Percentiles rank a stretch among this genome's conserved stretches.
These are phyloP conservation scores for Carex kokanica DNA, from an alignment of 176 grass and related monocot species.

Conservation along the genomic window DNA sequence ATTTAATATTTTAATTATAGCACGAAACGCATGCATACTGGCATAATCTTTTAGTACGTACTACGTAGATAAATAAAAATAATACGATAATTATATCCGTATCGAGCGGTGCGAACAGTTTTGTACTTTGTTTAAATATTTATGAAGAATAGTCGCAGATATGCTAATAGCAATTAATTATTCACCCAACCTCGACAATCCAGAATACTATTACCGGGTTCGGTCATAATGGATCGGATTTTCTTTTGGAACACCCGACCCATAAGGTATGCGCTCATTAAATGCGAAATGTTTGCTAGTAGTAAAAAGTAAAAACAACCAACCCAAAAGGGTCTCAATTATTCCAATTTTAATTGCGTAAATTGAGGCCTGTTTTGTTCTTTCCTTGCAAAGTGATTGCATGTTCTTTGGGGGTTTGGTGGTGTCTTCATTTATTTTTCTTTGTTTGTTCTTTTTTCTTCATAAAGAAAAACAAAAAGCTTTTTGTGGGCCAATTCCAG, in stretches of 20 bases:
- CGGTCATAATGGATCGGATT: background rate
- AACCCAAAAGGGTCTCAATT: background rate
- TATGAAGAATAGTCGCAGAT: too few relatives aligned
- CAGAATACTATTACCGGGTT: background rate
- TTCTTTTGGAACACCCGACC: background rate
- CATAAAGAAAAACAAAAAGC: background rate
- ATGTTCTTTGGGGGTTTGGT: constrained; percentile 21
- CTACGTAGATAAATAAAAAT: too few relatives aligned
- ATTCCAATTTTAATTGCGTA: constrained; percentile 23
- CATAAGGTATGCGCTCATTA: background rate
- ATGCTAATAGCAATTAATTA: too few relatives aligned
- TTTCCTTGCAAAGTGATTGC: constrained; percentile 13
- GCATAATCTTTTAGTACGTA: too few relatives aligned
- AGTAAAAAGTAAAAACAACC: constrained; percentile 10
- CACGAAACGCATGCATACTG: too few relatives aligned
- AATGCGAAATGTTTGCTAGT: background rate
- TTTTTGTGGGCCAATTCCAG: background rate
- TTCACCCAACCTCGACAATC: too few relatives aligned
- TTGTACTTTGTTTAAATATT: too few relatives aligned
- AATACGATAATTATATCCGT: too few relatives aligned
- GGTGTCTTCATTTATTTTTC: background rate
- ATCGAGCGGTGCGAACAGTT: too few relatives aligned
- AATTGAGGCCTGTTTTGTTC: constrained; percentile 23
- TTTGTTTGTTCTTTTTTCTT: background rate
- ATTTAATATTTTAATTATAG: too few relatives aligned